Conservation (phyloP, 208 protist genomes). For the Acanthamoeba healyi region DNA sequence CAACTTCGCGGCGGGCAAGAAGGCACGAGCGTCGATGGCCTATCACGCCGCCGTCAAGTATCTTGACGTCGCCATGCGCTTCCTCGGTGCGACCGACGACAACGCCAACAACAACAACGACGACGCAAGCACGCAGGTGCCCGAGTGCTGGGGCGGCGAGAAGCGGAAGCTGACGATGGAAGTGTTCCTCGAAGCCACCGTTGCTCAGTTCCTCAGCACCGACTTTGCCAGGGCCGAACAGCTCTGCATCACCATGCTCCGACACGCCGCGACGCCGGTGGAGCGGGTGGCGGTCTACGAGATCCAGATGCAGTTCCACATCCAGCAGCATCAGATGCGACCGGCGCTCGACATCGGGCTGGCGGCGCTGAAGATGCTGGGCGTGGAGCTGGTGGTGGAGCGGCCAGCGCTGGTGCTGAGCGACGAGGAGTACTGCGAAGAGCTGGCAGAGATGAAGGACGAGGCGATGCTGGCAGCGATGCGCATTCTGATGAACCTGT, state of each 20-base stretch:
- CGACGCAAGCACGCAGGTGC: background rate
- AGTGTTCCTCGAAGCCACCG: constrained; percentile 48
- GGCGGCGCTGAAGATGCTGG: constrained; percentile 54
- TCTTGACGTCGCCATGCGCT: constrained; percentile 33
- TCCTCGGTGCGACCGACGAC: background rate
- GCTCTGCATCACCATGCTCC: constrained; percentile 58
- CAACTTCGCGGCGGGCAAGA: constrained; percentile 62
- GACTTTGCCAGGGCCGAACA: constrained; percentile 47
- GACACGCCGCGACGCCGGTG: background rate
- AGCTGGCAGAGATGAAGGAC: constrained; percentile 62
- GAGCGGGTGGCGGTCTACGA: constrained; percentile 46
- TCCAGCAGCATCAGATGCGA: constrained; percentile 72
- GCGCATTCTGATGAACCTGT: constrained; percentile 72
- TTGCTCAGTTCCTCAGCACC: constrained; percentile 49
- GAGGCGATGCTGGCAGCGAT: constrained; percentile 67
- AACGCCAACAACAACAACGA: background rate
- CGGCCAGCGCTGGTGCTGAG: constrained; percentile 12
- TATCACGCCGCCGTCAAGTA: constrained; percentile 66
- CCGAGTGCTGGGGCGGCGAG: background rate
- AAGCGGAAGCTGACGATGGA: constrained; percentile 42
- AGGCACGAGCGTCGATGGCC: constrained; percentile 48
- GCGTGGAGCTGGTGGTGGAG: constrained; percentile 24
- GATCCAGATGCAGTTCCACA: constrained; percentile 74
- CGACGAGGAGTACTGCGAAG: constrained; percentile 54
- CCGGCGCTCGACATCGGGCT: constrained; percentile 62